Conservation (phyloP, 305 asterid species). For the Solanum hybrid region DNA sequence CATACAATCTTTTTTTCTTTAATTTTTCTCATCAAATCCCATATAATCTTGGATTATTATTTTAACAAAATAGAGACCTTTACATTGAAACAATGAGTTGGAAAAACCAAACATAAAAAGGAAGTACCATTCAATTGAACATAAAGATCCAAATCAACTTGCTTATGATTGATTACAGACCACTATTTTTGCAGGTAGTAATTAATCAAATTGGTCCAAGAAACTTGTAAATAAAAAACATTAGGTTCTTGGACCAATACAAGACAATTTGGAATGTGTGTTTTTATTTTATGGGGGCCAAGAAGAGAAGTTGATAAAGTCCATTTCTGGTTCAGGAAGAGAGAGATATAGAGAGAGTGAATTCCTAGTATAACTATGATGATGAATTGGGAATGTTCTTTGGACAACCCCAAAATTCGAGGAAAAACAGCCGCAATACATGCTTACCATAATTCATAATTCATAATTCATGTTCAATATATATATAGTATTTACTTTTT, state of each 20-base stretch:
- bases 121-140: background rate
- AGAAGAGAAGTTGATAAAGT: conserved; percentile 27
- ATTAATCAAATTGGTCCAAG: conserved; percentile 49
- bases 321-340: conserved; percentile 31
- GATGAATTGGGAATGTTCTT: conserved; percentile 12
- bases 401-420: conserved; percentile 38
- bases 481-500: background rate
- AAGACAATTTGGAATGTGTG: background rate
- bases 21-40: background rate
- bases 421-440: conserved; percentile 36
- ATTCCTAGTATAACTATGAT: background rate
- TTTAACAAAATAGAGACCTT: background rate
- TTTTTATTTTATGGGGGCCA: conserved; percentile 31
- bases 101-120: background rate
- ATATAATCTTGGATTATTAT: background rate
- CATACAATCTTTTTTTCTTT: background rate
- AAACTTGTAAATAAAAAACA: conserved; percentile 14
- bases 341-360: background rate
- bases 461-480: background rate
- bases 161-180: background rate
- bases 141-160: background rate
- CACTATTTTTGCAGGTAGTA: background rate
- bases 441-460: background rate
- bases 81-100: background rate
- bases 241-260: conserved; percentile 26